phyloP scores from a whole-genome alignment of 2,329 filamentous ascomycete species.

The Aureobasidium sp. region DNA sequence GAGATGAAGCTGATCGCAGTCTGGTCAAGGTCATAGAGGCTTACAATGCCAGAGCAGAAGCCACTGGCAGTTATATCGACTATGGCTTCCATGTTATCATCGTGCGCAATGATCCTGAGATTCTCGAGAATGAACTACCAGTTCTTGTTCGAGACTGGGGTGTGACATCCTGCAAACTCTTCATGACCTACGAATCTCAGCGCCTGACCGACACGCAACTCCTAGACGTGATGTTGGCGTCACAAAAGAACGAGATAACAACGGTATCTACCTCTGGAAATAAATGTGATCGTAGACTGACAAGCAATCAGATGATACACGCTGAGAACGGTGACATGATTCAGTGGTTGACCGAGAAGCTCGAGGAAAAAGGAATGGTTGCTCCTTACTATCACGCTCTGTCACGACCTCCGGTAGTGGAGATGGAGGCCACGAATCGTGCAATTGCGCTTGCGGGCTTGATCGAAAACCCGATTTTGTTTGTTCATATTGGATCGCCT shows the following conservation, averaged over 20 bases:
- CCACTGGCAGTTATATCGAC: no score
- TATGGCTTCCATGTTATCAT: no score
- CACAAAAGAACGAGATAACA: conserved; percentile 37
- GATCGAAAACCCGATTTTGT: conserved; percentile 44
- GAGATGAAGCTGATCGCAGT: no score
- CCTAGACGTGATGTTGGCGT: conserved; percentile 30
- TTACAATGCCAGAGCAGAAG: no score
- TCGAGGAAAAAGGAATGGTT: conserved; percentile 40
- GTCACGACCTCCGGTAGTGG: conserved; percentile 41
- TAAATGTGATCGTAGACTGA: not conserved
- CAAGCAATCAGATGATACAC: conserved; percentile 37
- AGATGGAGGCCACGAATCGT: conserved; percentile 45
- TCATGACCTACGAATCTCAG: conserved; percentile 34
- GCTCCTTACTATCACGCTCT: conserved; percentile 45
- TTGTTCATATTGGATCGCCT: conserved; percentile 46
- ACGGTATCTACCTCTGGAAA: conserved; percentile 23
- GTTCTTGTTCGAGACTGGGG: conserved; percentile 12
- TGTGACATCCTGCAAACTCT: conserved; percentile 28
- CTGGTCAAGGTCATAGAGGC: no score
- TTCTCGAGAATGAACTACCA: not conserved
- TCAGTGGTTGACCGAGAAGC: conserved; percentile 45
- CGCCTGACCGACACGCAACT: conserved; percentile 32
- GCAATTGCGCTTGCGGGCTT: conserved; percentile 44
- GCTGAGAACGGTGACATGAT: conserved; percentile 48
- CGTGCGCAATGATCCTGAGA: not conserved